Evolutionary conservation across 768 basidiomycete genomes (phyloP).

Genomic region (Boletus huronensis): DNA sequence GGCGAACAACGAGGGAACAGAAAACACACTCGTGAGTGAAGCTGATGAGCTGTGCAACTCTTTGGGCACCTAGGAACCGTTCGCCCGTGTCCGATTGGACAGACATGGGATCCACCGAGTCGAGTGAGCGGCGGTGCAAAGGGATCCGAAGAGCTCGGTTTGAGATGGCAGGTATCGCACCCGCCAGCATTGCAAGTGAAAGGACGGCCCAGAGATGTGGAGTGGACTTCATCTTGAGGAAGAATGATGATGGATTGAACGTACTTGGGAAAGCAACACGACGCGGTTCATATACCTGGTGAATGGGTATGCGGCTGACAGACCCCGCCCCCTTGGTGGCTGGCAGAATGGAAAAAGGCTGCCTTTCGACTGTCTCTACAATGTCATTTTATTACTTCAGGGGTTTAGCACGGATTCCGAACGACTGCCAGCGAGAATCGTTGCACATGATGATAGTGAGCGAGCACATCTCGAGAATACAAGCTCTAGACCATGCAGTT

Average conservation of each 20-base stretch:
- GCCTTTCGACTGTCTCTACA: neutral
- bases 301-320: slow-evolving; percentile 15
- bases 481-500: neutral
- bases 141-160: slow-evolving; percentile 2
- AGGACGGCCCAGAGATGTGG: neutral
- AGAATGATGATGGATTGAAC: neutral
- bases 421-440: neutral
- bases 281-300: slow-evolving; percentile 5
- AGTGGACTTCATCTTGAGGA: slow-evolving; percentile 6
- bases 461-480: neutral
- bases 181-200: neutral
- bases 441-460: neutral
- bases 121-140: slow-evolving; percentile 5
- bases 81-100: neutral
- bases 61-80: neutral
- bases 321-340: neutral
- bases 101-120: neutral
- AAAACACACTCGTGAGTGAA: slow-evolving; percentile 7
- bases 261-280: neutral
- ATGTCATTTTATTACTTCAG: neutral
- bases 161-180: slow-evolving; percentile 9
- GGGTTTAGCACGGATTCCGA: neutral
- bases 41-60: neutral
- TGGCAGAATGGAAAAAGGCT: neutral
- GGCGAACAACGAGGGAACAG: neutral